Base-by-base conservation (phyloP, 2,329 filamentous ascomycete genomes). In the Huntiella savannae region DNA sequence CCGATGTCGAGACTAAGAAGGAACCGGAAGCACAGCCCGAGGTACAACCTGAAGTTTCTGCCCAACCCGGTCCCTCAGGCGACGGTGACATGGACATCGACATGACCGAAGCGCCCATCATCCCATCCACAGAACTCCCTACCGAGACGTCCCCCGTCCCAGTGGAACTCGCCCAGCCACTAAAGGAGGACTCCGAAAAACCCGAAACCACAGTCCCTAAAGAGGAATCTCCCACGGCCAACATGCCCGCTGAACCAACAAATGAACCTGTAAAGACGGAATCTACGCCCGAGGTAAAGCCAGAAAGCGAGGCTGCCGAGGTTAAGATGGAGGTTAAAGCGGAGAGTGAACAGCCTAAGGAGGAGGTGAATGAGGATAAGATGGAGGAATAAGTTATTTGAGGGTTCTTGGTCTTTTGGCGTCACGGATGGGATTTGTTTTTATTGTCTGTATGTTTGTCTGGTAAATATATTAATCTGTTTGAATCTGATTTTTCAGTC, bases 21-120 rank as follows among this genome's bases (percentile, higher is more conserved):
- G 22, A 28, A 7, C 22, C 22, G 1, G 22, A 28, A 2, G 3
- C 5, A 37, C 35, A 13, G 2, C 5, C 35, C 0, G 22, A 28
- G 22, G 8, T 10, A 37, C 35, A 13, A 17, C n/a, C 35, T 4
- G n/a, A 13, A 12, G 35, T 10, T 17, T 1, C 6, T 0, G 7
- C 16, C n/a, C 35, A 28, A 10, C 5, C 19, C 11, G 17, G 32
- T 7, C 22, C n/a, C 12, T 11, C 33, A 15, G 19, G 6, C 19
- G 28, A 28, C 13, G 13, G 12, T 7, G 33, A 57, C 34, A 57
- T 58, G 44, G 52, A 57, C 35, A 58, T 57, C 43, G 51, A 52
- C 15, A 58, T 59, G 28, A 53, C 51, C 15, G 46, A 50, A 16
- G 47, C 38, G 12, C 47, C 46, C 6, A 43, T 19, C 43, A 11